Percentiles rank a stretch among this genome's conserved stretches.
These are phyloP conservation scores for Corymbia calophylla DNA, from an alignment of 441 rosid genomes.

Conservation along the genomic window DNA sequence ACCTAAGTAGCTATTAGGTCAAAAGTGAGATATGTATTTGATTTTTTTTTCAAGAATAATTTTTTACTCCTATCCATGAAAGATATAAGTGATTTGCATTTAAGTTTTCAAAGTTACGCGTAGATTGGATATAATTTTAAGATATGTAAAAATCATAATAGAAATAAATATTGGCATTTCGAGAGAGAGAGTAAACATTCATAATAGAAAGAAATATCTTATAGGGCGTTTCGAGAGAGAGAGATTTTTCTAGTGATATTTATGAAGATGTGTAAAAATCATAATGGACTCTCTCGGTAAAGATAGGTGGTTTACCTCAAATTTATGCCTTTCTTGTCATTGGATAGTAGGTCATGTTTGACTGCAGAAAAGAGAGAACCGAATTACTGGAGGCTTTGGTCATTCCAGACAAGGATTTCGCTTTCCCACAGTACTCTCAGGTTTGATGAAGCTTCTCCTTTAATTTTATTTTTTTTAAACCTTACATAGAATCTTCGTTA, in stretches of 20 bases:
- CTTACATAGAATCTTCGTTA: not conserved
- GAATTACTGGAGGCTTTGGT: constrained; percentile 26
- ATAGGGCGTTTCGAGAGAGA: not conserved
- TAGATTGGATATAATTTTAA: no score
- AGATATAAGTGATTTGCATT: no score
- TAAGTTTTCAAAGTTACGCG: no score
- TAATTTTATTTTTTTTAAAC: not conserved
- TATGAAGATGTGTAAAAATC: not conserved
- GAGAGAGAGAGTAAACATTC: no score
- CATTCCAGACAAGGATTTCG: constrained; percentile 17
- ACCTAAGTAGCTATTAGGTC: no score
- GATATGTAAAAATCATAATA: no score
- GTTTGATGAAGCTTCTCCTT: not conserved
- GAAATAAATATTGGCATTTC: no score
- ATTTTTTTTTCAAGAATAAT: no score
- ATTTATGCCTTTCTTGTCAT: not conserved
- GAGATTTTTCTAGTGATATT: not conserved
- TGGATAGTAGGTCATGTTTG: constrained; percentile 1
- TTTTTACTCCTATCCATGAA: no score
- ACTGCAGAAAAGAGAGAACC: constrained; percentile 20
- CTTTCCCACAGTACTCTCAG: constrained; percentile 12
- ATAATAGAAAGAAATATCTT: no score
- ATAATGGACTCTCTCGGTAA: not conserved
- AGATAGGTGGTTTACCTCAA: not conserved
- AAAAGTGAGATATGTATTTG: not conserved